These are phyloP conservation scores for Cladosporium sp. DNA, from an alignment of 2,329 filamentous ascomycete species.

Conservation along the genomic window DNA sequence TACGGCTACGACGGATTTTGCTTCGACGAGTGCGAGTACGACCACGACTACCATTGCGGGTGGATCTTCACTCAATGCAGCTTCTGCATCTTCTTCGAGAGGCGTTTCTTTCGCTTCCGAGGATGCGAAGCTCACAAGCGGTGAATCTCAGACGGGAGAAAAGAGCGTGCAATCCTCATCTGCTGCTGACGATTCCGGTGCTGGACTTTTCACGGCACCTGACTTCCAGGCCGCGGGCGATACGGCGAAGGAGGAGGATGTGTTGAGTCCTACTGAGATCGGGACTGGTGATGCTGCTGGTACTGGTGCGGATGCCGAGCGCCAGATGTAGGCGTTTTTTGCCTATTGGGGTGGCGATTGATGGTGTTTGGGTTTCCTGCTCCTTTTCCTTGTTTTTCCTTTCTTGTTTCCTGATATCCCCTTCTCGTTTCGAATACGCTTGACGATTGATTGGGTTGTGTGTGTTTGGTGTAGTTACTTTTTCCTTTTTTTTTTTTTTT, in stretches of 20 bases:
- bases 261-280: background rate
- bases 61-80: no score
- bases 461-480: background rate
- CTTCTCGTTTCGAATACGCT: no score
- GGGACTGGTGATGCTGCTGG: background rate
- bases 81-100: background rate
- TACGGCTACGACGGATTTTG: no score
- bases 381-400: no score
- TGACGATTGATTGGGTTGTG: background rate
- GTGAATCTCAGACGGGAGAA: no score
- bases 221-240: background rate
- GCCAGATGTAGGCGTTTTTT: no score
- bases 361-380: no score
- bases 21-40: no score
- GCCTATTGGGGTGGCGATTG: no score
- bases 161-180: no score
- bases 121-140: background rate
- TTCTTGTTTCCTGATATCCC: background rate
- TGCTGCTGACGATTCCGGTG: background rate
- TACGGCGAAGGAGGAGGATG: background rate
- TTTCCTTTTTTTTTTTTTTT: background rate
- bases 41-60: no score
- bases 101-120: background rate
- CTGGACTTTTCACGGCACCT: background rate
- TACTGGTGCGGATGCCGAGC: background rate